These are phyloP conservation scores for Angophora floribunda DNA, from an alignment of 345 rosid species.

Conservation along the genomic window DNA sequence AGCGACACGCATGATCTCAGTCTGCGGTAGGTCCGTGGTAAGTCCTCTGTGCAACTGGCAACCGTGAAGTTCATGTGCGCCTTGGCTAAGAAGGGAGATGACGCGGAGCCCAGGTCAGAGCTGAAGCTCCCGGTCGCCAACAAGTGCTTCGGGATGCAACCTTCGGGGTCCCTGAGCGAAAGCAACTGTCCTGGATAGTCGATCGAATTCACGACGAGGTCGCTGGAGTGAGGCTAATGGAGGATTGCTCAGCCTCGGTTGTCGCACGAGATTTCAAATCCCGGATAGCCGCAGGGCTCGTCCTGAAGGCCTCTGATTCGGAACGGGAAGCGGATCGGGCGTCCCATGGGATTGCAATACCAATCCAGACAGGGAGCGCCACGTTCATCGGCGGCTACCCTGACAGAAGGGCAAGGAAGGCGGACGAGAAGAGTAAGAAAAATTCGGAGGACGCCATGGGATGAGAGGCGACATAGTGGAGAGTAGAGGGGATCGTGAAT, in stretches of 20 bases:
- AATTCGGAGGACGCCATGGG: no score
- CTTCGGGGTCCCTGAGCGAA: not conserved
- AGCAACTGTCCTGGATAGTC: not conserved
- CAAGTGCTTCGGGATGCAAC: not conserved
- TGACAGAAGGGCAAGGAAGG: no score
- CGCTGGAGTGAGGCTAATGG: not conserved
- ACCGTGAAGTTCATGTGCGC: no score
- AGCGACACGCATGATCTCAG: no score
- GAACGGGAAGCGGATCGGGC: not conserved
- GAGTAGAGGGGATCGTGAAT: no score
- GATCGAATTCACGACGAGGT: not conserved
- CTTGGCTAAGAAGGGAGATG: no score
- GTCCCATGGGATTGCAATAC: not conserved
- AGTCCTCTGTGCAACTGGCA: no score
- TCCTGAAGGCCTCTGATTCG: not conserved
- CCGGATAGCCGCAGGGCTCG: not conserved
- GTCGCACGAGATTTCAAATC: not conserved
- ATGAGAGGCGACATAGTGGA: no score
- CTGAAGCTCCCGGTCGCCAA: not conserved
- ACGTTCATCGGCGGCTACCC: no score
- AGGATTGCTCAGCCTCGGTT: not conserved
- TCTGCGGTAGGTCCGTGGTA: no score
- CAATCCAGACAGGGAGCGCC: not conserved
- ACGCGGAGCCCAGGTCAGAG: no score
- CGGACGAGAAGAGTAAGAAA: no score